A percentile compares a stretch with the other conserved stretches of the same genome.
phyloP scores from a whole-genome alignment of 176 grass and related monocot genomes.

The Alopecurus myosuroides region DNA sequence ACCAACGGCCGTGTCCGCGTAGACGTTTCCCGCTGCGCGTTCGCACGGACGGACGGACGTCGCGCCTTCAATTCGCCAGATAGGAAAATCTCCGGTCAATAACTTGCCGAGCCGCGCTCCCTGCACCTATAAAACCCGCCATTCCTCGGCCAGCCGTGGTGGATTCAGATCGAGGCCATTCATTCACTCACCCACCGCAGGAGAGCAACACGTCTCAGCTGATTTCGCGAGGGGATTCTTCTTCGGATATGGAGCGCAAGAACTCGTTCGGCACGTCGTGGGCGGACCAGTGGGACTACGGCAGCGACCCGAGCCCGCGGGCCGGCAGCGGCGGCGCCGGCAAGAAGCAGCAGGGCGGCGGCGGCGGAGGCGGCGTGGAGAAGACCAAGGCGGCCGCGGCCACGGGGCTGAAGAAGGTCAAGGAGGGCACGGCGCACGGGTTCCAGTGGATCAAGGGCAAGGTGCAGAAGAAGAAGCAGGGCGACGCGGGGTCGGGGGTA shows the following conservation, averaged over 20 bases:
- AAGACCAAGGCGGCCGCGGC: slow-evolving; percentile 64
- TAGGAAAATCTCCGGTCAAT: neutral
- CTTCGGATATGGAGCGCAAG: slow-evolving; percentile 45
- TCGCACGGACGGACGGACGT: neutral
- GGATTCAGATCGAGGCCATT: neutral
- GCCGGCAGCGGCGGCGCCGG: neutral
- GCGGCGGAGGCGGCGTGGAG: slow-evolving; percentile 27
- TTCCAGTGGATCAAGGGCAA: slow-evolving; percentile 93
- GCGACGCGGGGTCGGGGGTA: neutral
- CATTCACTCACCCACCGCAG: neutral
- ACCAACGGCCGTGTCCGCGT: slow-evolving; percentile 5
- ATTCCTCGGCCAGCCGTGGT: neutral
- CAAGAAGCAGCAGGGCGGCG: slow-evolving; percentile 26
- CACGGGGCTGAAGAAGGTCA: slow-evolving; percentile 78
- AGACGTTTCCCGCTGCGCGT: neutral
- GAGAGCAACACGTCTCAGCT: neutral
- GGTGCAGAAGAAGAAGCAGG: slow-evolving; percentile 58
- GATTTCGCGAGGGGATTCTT: neutral
- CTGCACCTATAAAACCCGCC: slow-evolving; percentile 23
- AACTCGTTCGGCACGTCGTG: slow-evolving; percentile 72
- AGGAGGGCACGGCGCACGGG: slow-evolving; percentile 65
- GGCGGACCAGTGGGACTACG: slow-evolving; percentile 96
- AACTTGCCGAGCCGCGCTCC: neutral
- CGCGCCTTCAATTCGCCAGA: neutral
- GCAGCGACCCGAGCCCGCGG: slow-evolving; percentile 36